Percentiles rank a stretch among this genome's conserved stretches.
These are phyloP conservation scores for Phanerochaete carnosa DNA, from an alignment of 768 basidiomycete genomes.

Conservation along the genomic window DNA sequence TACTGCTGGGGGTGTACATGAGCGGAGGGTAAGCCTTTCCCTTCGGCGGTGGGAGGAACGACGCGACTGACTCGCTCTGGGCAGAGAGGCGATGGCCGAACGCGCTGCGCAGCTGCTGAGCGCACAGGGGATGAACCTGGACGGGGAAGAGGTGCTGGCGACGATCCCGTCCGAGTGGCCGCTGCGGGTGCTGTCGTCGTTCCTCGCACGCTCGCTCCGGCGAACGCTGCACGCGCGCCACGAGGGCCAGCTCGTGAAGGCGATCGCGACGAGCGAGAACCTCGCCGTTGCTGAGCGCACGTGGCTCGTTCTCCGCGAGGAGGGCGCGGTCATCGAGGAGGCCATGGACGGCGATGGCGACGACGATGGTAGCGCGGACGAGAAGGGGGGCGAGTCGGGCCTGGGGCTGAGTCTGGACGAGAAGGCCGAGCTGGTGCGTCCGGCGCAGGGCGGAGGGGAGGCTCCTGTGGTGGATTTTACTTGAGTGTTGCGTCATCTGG, in stretches of 20 bases:
- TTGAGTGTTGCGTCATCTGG: not conserved
- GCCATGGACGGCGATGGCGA: conserved; percentile 42
- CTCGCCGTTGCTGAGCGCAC: conserved; percentile 61
- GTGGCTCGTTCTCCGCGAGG: conserved; percentile 55
- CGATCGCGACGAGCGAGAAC: conserved; percentile 76
- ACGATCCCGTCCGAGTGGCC: conserved; percentile 77
- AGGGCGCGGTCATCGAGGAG: conserved; percentile 69
- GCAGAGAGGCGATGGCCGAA: conserved; percentile 49
- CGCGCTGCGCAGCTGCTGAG: conserved; percentile 70
- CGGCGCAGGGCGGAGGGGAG: not conserved
- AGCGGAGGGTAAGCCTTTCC: conserved; percentile 62
- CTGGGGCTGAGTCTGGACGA: conserved; percentile 18
- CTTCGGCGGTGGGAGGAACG: not conserved
- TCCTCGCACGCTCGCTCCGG: conserved; percentile 76
- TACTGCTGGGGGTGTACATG: conserved; percentile 82
- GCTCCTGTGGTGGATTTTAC: not conserved
- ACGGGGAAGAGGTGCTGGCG: conserved; percentile 71
- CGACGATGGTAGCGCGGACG: conserved; percentile 15
- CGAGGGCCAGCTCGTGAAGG: conserved; percentile 76
- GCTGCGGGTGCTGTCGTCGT: conserved; percentile 64
- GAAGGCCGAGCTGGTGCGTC: conserved; percentile 14
- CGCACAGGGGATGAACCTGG: conserved; percentile 77
- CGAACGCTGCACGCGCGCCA: conserved; percentile 66
- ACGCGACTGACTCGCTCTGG: not conserved
- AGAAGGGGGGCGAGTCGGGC: conserved; percentile 17